These are phyloP conservation scores for Halenospora varia DNA, from an alignment of 495 filamentous ascomycete species.

Conservation along the genomic window DNA sequence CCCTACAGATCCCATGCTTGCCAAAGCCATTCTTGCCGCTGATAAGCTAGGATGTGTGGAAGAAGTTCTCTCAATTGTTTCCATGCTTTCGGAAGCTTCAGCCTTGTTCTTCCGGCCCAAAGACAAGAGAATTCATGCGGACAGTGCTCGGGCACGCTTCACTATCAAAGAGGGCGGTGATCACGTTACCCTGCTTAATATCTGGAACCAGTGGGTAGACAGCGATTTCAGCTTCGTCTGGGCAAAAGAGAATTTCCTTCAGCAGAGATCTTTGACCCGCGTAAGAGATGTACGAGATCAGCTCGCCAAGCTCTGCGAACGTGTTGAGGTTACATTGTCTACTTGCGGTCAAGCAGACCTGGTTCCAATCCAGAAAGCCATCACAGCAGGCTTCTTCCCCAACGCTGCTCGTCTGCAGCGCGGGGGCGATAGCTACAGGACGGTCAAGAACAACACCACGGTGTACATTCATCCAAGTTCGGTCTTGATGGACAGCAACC, in stretches of 20 bases:
- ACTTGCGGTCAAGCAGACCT: conserved; percentile 66
- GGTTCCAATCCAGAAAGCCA: conserved; percentile 75
- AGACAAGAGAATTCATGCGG: conserved; percentile 95
- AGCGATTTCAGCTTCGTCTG: conserved; percentile 85
- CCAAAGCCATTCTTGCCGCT: conserved; percentile 86
- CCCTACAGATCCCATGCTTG: conserved; percentile 90
- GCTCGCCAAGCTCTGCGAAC: conserved; percentile 88
- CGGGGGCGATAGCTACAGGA: conserved; percentile 88
- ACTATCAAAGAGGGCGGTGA: conserved; percentile 92
- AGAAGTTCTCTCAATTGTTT: conserved; percentile 90
- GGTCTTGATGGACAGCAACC: conserved; percentile 75
- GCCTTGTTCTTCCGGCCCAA: conserved; percentile 94
- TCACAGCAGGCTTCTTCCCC: conserved; percentile 91
- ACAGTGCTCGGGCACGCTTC: conserved; percentile 87
- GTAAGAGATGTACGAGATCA: conserved; percentile 94
- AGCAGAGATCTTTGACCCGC: conserved; percentile 79
- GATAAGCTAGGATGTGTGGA: conserved; percentile 87
- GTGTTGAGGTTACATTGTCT: conserved; percentile 77
- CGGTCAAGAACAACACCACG: conserved; percentile 85
- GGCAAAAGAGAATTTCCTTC: conserved; percentile 91
- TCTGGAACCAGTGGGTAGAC: conserved; percentile 97
- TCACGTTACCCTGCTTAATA: conserved; percentile 85
- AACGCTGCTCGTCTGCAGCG: conserved; percentile 86
- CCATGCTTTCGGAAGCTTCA: conserved; percentile 87
- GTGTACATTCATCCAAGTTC: conserved; percentile 88